Evolutionary conservation across 148 eudicot species (phyloP), one percentile per base, ranked within the genome.

Genomic region (Persicaria maculosa): DNA sequence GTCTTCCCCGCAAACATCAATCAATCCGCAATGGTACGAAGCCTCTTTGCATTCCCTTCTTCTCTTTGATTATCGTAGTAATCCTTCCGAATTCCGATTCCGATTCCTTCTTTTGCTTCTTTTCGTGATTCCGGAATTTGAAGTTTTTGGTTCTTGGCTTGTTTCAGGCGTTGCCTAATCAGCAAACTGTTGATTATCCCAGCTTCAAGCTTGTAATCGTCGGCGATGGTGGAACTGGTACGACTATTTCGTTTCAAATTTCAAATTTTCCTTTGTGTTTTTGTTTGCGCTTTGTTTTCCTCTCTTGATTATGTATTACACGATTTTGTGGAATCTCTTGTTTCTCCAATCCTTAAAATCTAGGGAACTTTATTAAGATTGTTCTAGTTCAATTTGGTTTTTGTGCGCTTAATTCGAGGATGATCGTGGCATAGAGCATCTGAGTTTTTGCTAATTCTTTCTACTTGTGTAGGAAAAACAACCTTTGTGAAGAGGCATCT

Each of bases 151-250:
- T 2, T 5, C 36, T 72, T 3, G 12, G 12, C 44, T 50, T 31
- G 36, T 48, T 83, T 73, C 47, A 88, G 92, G 92, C 90, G 75
- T 80, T 89, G 80, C 90, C 93, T 4, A 85, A 80, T 81, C 93
- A 89, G 80, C 89, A 85, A 74, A 85, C 93, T 44, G 93, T 89
- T 7, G 84, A 82, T 71, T 87, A 89, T 79, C 93, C 93, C 0
- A 89, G 85, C 74, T 89, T 89, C 76, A 89, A 89, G 88, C 93
- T 89, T 74, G 93, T 89, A 4, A 85, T 89, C 74, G 93, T 89
- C 69, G 93, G 93, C 50, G 93, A 89, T 78, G 93, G 93, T 77
- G 93, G 93, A 48, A 89, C 93, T 47, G 93, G 93, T 89, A 82
- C 40, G 57, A 2, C 0, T 53, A 6, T 1, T 53, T 14, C 17